These are phyloP conservation scores for Teratosphaeria zuluensis DNA, from an alignment of 2,329 filamentous ascomycete species.

Conservation along the genomic window DNA sequence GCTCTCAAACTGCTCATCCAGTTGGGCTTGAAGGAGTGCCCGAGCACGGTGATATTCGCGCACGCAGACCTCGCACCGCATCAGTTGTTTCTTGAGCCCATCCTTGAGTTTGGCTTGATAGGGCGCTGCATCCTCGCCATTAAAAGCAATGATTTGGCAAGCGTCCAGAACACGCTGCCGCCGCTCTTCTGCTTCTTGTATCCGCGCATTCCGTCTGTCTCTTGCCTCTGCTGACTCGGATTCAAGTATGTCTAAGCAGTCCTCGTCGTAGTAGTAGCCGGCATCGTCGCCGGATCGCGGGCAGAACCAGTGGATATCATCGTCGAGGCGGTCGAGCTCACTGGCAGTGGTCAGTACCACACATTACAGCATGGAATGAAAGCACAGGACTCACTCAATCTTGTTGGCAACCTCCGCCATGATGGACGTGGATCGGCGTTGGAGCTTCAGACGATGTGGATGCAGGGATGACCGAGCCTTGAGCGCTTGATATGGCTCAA, in stretches of 20 bases:
- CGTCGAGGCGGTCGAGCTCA: constrained; percentile 14
- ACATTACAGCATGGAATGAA: not conserved
- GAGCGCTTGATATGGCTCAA: constrained; percentile 4
- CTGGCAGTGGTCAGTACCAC: not conserved
- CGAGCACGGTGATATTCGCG: constrained; percentile 39
- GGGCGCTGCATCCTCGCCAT: constrained; percentile 36
- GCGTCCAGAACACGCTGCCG: constrained; percentile 33
- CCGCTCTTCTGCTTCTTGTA: constrained; percentile 31
- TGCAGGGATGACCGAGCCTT: constrained; percentile 3
- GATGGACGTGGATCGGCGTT: not conserved
- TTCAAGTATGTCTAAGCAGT: constrained; percentile 21
- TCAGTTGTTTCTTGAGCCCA: constrained; percentile 33
- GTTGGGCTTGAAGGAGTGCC: constrained; percentile 28
- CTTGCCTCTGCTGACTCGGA: constrained; percentile 20
- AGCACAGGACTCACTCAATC: constrained; percentile 5
- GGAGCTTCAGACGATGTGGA: not conserved
- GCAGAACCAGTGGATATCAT: constrained; percentile 40
- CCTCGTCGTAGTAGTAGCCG: constrained; percentile 36
- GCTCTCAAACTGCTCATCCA: constrained; percentile 35
- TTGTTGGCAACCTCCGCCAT: constrained; percentile 14
- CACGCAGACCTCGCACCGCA: constrained; percentile 41
- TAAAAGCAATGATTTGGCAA: constrained; percentile 38
- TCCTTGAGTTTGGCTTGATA: constrained; percentile 33
- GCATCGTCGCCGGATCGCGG: constrained; percentile 31
- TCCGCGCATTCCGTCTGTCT: constrained; percentile 17